phyloP scores from a whole-genome alignment of 2,329 filamentous ascomycete genomes.

The Venturia asperata region DNA sequence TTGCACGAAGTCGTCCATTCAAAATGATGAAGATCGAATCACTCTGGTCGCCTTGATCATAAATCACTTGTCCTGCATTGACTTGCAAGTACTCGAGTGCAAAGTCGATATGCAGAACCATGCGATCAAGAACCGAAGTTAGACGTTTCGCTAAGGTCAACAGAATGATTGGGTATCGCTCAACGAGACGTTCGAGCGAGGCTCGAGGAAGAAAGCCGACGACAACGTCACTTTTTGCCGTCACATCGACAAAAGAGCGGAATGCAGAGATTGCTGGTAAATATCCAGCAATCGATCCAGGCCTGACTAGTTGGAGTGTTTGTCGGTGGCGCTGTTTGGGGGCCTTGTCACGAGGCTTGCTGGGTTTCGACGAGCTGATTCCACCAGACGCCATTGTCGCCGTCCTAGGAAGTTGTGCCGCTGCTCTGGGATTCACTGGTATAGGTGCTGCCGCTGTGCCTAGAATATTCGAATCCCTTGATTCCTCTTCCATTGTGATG shows the following conservation, averaged over 20 bases:
- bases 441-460: constrained; percentile 32
- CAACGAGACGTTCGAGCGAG: constrained; percentile 84
- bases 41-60: constrained; percentile 88
- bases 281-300: constrained; percentile 88
- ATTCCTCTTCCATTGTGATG: constrained; percentile 63
- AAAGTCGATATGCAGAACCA: constrained; percentile 96
- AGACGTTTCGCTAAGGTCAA: constrained; percentile 94
- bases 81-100: constrained; percentile 98
- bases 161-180: constrained; percentile 83
- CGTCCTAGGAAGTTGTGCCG: constrained; percentile 26
- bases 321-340: constrained; percentile 49
- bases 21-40: constrained; percentile 98
- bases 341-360: constrained; percentile 9
- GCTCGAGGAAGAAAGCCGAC: constrained; percentile 86
- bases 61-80: constrained; percentile 88
- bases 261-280: constrained; percentile 92
- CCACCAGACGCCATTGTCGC: constrained; percentile 1
- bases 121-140: constrained; percentile 76
- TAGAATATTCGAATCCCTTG: constrained; percentile 37
- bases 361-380: constrained; percentile 20
- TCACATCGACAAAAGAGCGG: constrained; percentile 90
- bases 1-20: constrained; percentile 80
- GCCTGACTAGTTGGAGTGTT: constrained; percentile 85
- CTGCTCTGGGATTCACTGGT: constrained; percentile 28
- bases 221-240: constrained; percentile 96